Evolutionary conservation across 441 rosid genomes (phyloP).

Genomic region (Croton laevigatus): DNA sequence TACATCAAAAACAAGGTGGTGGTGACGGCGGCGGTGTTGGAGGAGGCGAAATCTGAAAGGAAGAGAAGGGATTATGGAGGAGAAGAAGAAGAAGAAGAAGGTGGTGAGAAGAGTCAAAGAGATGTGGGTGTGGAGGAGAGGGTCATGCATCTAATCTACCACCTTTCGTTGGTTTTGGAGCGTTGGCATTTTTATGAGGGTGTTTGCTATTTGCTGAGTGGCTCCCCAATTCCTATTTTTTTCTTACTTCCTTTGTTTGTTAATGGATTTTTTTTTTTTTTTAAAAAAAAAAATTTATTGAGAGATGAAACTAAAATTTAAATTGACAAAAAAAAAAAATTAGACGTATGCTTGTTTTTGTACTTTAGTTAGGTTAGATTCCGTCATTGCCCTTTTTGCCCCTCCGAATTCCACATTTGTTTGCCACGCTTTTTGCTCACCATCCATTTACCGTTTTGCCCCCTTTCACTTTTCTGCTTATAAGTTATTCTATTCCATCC

Average conservation of each 20-base stretch:
- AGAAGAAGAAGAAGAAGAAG: constrained; percentile 20
- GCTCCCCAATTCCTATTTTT: neutral
- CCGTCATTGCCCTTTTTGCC: constrained; percentile 19
- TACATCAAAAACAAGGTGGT: constrained; percentile 29
- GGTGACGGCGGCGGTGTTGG: constrained; percentile 19
- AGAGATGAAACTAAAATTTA: neutral
- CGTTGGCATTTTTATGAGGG: constrained; percentile 1
- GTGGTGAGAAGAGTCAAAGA: constrained; percentile 14
- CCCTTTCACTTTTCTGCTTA: neutral
- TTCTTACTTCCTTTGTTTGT: neutral
- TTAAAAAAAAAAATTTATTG: too few relatives aligned
- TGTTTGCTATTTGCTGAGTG: neutral
- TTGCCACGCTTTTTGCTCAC: neutral
- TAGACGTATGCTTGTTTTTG: constrained; percentile 11
- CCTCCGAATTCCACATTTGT: neutral
- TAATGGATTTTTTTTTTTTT: neutral
- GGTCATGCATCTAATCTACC: constrained; percentile 47
- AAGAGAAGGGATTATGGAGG: neutral
- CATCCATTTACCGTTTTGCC: constrained; percentile 12
- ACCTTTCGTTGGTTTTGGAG: constrained; percentile 35
- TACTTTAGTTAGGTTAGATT: constrained; percentile 10
- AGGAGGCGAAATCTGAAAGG: constrained; percentile 25
- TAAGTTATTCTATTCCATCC: too few relatives aligned
- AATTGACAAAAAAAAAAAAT: neutral
- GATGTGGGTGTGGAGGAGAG: neutral